Evolutionary conservation across 139 green algal species (phyloP).

Genomic region (Haematococcus sp.): DNA sequence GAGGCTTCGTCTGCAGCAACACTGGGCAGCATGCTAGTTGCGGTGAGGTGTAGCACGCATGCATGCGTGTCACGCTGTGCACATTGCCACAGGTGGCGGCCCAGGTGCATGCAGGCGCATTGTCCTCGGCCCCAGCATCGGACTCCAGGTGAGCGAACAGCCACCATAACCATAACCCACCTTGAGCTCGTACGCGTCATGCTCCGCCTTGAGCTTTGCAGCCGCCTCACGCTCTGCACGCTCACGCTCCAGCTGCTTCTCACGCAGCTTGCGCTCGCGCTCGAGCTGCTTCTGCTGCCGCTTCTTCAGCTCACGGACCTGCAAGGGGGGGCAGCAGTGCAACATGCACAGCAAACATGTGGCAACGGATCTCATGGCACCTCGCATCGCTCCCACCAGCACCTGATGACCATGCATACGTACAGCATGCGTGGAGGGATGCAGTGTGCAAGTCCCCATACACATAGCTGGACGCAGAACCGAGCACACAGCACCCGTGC

Average conservation of each 20-base stretch:
- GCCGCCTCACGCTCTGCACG: slow-evolving; percentile 46
- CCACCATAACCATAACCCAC: too few relatives aligned
- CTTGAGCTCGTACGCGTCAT: slow-evolving; percentile 60
- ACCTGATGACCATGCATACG: background rate
- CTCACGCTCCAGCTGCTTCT: slow-evolving; percentile 61
- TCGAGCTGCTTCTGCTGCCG: slow-evolving; percentile 67
- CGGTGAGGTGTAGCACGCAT: too few relatives aligned
- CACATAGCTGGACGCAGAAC: background rate
- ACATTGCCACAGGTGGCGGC: too few relatives aligned
- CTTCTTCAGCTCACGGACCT: slow-evolving; percentile 78
- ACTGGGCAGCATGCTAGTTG: too few relatives aligned
- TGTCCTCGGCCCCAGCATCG: too few relatives aligned
- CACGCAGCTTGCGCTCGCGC: slow-evolving; percentile 51
- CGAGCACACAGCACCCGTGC: too few relatives aligned
- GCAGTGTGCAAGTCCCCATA: background rate
- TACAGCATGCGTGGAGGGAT: background rate
- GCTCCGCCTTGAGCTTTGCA: slow-evolving; percentile 61
- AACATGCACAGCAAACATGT: background rate
- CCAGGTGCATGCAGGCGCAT: too few relatives aligned
- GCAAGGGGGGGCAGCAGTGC: background rate
- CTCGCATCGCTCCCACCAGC: too few relatives aligned
- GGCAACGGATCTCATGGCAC: background rate
- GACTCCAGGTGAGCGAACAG: too few relatives aligned
- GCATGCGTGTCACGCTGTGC: too few relatives aligned
- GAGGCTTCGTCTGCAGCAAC: too few relatives aligned